Base-by-base conservation (phyloP, 1,284 basidiomycete species). In the Chiua sp. region DNA sequence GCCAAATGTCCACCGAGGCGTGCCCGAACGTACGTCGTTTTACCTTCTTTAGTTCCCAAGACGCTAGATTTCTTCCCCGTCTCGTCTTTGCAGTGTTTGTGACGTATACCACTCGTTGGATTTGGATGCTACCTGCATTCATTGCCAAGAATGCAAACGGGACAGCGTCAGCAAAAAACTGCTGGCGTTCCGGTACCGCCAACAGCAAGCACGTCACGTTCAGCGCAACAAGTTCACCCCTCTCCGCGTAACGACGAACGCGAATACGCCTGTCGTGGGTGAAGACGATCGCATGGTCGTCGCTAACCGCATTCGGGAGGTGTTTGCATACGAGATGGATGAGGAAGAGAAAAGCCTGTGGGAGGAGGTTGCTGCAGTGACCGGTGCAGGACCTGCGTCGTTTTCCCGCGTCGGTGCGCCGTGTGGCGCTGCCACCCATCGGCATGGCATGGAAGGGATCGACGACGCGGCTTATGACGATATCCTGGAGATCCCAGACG, bases 281-380 rank as follows among this genome's bases (percentile, higher is more conserved):
- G 65, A 22, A 22, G 42, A 59, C 44, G 67, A 59, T 15, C 53
- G 57, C 0, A 48, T 67, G 33, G 39, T 48, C 28, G 55, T 58
- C 2, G 65, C 63, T 0, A 42, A 39, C 23, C 60, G 58, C 7
- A 57, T 62, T 22, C 60, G 66, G 0, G 64, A 71, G 50, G 56
- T 15, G 32, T 67, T 62, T 51, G 53, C 57, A 44, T 68, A 66
- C 22, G 72, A 62, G 16, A 51, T 64, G 30, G 62, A 72, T 44
- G 73, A 72, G 0, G 70, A 75, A 18, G 71, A 75, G 52, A 67
- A 61, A 46, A 60, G 54, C 49, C 53, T 75, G 16, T 76, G 73
- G 72, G 67, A 68, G 23, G 71, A 73, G 50, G 61, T 75, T 23
- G 63, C 68, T 33, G 70, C 64, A 26, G 63, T 57, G 39, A 74